These are phyloP conservation scores for Aspergillus ruber DNA, from an alignment of 2,329 filamentous ascomycete genomes.

Conservation along the genomic window DNA sequence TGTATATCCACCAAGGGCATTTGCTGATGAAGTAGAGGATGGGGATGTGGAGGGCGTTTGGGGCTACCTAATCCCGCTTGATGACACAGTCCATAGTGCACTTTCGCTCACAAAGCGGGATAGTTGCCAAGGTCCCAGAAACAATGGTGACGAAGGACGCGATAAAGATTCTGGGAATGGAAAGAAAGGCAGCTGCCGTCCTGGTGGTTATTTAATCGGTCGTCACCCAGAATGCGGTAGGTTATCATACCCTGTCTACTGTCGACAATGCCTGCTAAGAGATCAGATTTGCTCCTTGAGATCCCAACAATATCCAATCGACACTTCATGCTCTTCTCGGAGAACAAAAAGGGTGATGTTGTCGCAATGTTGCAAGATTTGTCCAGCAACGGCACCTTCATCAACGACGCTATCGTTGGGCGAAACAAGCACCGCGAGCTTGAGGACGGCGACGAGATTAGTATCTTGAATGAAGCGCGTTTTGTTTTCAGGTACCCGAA, in stretches of 20 bases:
- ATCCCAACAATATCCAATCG: conserved; percentile 82
- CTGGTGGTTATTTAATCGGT: conserved; percentile 84
- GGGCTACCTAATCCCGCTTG: conserved; percentile 86
- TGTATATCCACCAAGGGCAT: conserved; percentile 61
- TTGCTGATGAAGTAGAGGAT: conserved; percentile 77
- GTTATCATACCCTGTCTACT: conserved; percentile 27
- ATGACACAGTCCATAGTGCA: conserved; percentile 60
- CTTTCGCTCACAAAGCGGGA: conserved; percentile 70
- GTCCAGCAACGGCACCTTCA: conserved; percentile 92
- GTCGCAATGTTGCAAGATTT: conserved; percentile 82
- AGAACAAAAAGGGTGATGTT: conserved; percentile 52
- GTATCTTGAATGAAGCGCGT: conserved; percentile 73
- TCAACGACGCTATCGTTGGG: conserved; percentile 85
- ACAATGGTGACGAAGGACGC: conserved; percentile 34
- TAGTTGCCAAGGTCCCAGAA: conserved; percentile 55
- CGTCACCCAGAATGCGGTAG: conserved; percentile 88
- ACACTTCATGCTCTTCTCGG: conserved; percentile 48
- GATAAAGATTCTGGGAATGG: conserved; percentile 54
- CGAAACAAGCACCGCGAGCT: conserved; percentile 87
- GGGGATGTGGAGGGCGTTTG: conserved; percentile 82
- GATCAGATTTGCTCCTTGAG: conserved; percentile 64
- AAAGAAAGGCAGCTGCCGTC: conserved; percentile 50
- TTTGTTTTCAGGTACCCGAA: conserved; percentile 91
- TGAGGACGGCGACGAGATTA: conserved; percentile 83
- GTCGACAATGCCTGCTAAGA: conserved; percentile 9